Percentiles rank a stretch among this genome's conserved stretches.
phyloP scores from a whole-genome alignment of 805 yeast species.

The Priceomyces haplophilus region DNA sequence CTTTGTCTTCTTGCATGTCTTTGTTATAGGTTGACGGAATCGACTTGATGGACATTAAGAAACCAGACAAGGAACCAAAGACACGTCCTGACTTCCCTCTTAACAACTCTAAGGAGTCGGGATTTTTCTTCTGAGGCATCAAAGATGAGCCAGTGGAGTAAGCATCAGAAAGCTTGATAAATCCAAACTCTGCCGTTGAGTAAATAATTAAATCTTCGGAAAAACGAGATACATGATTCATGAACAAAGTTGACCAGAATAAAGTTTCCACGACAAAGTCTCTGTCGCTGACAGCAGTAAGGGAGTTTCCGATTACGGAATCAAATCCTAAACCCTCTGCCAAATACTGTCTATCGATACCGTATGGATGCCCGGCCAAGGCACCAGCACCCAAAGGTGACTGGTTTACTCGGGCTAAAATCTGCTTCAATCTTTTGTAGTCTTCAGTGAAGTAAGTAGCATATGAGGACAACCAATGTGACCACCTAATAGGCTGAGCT shows the following conservation, averaged over 20 bases:
- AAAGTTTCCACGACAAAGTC: constrained; percentile 94
- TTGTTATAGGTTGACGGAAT: constrained; percentile 97
- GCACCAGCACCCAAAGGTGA: constrained; percentile 98
- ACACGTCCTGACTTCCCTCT: constrained; percentile 98
- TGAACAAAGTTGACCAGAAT: constrained; percentile 92
- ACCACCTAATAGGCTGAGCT: constrained; percentile 99
- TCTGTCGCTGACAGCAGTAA: constrained; percentile 96
- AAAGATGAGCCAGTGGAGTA: constrained; percentile 97
- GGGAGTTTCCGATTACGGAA: constrained; percentile 89
- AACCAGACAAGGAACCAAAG: constrained; percentile 92
- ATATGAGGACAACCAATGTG: constrained; percentile 93
- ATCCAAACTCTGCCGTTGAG: constrained; percentile 97
- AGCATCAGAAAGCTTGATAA: constrained; percentile 90
- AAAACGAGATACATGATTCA: constrained; percentile 93
- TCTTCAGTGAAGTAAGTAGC: constrained; percentile 95
- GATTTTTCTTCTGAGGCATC: constrained; percentile 99
- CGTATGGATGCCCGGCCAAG: constrained; percentile 98
- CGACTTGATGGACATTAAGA: constrained; percentile 94
- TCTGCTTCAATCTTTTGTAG: constrained; percentile 76
- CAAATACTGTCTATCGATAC: constrained; percentile 91
- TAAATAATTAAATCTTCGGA: constrained; percentile 93
- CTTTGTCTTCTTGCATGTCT: constrained; percentile 99
- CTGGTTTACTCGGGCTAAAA: constrained; percentile 76
- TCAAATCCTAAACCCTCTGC: constrained; percentile 77
- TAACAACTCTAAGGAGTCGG: constrained; percentile 90